Percentiles rank a stretch among this genome's conserved stretches.
Conservation (phyloP, 257 asterid genomes). For the Marsdenia floribunda region DNA sequence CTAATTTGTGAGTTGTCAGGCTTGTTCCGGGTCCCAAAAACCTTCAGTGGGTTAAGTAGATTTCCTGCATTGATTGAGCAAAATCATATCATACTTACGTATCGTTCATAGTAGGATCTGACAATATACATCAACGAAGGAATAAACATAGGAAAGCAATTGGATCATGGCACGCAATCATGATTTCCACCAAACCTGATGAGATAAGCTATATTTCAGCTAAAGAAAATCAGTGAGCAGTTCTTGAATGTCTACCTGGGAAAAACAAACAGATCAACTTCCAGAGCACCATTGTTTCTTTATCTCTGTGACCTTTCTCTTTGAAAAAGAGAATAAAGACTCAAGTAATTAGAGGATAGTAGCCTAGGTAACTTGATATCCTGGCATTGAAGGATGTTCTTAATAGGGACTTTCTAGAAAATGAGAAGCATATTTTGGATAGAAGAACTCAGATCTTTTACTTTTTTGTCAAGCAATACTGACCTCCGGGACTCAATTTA, state of each 20-base stretch:
- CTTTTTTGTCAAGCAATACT: background rate
- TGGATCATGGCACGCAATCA: background rate
- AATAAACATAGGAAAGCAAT: background rate
- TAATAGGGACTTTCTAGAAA: background rate
- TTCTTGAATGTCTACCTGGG: background rate
- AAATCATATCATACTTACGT: background rate
- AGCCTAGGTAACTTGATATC: background rate
- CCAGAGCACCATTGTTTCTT: background rate
- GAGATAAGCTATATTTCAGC: background rate
- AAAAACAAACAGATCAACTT: background rate
- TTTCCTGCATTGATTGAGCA: constrained; percentile 30
- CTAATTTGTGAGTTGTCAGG: background rate
- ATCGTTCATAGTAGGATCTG: background rate
- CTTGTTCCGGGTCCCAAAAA: constrained; percentile 24
- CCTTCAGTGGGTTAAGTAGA: constrained; percentile 30
- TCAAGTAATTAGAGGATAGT: background rate
- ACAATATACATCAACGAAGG: background rate
- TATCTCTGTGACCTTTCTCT: background rate
- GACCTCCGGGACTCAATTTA: background rate
- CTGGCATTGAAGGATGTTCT: background rate
- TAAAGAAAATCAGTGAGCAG: background rate
- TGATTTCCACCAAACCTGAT: background rate
- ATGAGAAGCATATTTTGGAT: background rate
- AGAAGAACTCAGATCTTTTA: background rate
- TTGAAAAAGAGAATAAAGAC: background rate